phyloP scores from a whole-genome alignment of 2,329 filamentous ascomycete species.

The Talaromyces sp. region DNA sequence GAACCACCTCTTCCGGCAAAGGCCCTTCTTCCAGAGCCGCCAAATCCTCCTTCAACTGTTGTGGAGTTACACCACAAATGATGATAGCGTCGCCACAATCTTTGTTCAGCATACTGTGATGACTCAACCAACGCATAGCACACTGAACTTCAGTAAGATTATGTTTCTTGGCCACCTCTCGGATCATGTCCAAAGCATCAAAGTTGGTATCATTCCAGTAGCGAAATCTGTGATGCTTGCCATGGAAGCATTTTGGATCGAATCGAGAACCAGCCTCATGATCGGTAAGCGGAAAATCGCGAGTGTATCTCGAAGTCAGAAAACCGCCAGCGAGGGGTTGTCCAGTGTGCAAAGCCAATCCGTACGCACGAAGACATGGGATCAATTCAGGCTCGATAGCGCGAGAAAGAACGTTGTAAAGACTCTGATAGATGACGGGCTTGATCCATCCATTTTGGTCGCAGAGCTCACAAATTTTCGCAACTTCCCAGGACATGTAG shows the following conservation, averaged over 20 bases:
- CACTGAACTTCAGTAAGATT: constrained; percentile 43
- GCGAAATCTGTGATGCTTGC: constrained; percentile 32
- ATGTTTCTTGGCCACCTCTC: constrained; percentile 38
- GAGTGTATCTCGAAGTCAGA: constrained; percentile 41
- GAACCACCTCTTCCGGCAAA: constrained; percentile 40
- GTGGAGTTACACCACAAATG: constrained; percentile 36
- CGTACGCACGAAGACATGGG: constrained; percentile 43
- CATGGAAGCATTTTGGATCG: constrained; percentile 42
- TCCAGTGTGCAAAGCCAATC: constrained; percentile 42
- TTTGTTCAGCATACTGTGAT: constrained; percentile 40
- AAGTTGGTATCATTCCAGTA: constrained; percentile 47
- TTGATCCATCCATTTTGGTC: constrained; percentile 40
- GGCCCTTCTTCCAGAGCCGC: constrained; percentile 39
- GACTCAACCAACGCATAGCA: constrained; percentile 46
- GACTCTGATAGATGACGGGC: constrained; percentile 49
- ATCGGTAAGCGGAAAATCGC: constrained; percentile 22
- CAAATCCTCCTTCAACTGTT: constrained; percentile 41
- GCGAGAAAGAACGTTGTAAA: constrained; percentile 42
- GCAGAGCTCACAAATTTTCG: constrained; percentile 48
- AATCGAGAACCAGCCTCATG: constrained; percentile 38
- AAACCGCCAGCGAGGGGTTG: constrained; percentile 48
- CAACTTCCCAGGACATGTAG: constrained; percentile 48
- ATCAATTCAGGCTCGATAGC: constrained; percentile 43
- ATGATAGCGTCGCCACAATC: constrained; percentile 39
- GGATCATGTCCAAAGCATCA: constrained; percentile 42